Evolutionary conservation across 768 basidiomycete genomes (phyloP).

Genomic region (Hortiboletus campestris): DNA sequence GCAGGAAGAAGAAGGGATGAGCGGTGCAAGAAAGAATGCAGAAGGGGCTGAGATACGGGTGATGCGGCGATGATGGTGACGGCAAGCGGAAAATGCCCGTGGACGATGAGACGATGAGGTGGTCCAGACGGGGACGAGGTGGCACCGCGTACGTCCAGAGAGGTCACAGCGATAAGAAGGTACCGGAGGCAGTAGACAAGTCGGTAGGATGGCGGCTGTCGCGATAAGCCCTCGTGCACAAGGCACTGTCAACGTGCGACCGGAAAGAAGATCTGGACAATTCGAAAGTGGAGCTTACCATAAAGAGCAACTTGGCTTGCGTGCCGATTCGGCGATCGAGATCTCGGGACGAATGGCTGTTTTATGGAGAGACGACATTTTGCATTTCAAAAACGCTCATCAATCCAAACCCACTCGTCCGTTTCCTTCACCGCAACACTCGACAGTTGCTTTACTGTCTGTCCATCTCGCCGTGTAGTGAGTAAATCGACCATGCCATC

Average conservation of each 20-base stretch:
- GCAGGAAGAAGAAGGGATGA: background rate
- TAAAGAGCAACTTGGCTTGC: background rate
- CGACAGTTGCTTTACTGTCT: background rate
- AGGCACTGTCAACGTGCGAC: slow-evolving; percentile 22
- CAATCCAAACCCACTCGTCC: background rate
- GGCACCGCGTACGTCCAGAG: background rate
- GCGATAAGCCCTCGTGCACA: slow-evolving; percentile 8
- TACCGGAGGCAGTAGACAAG: background rate
- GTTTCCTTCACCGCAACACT: background rate
- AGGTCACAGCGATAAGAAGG: background rate
- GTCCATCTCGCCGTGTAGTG: background rate
- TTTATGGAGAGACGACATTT: background rate
- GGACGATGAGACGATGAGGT: background rate
- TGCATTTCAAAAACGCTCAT: slow-evolving; percentile 14
- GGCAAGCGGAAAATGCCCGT: background rate
- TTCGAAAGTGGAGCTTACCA: slow-evolving; percentile 21
- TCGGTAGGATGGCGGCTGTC: background rate
- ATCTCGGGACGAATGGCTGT: slow-evolving; percentile 15
- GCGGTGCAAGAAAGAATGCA: background rate
- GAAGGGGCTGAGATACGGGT: background rate
- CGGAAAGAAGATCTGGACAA: slow-evolving; percentile 18
- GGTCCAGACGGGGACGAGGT: background rate
- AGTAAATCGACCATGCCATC: background rate
- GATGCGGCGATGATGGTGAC: background rate
- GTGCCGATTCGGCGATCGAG: slow-evolving; percentile 21